Evolutionary conservation across 1,139 yeast species (phyloP), one percentile per base, ranked within the genome.

Genomic region (Taphrina populina): DNA sequence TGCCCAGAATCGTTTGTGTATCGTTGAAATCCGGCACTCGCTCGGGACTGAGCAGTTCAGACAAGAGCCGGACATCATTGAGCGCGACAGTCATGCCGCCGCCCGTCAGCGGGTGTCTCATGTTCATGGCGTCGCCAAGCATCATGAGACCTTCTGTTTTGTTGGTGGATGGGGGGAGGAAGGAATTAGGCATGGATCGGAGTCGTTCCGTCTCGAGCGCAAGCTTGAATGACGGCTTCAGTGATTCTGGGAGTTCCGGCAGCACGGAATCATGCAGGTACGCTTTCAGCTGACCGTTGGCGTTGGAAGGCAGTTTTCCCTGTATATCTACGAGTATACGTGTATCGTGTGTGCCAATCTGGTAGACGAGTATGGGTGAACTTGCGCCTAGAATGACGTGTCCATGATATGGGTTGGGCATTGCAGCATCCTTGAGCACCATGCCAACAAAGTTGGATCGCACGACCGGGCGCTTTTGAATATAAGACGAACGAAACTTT

Each of bases 21-120:
- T 88, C 84, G 24, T 68, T 69, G 44, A 92, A 76, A 59, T 81
- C 83, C 17, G 78, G 76, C 13, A 84, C 81, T 51, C 73, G 63
- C 52, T 75, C 67, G 46, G 84, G 80, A 27, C 81, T 78, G 49
- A 88, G 72, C 34, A 83, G 70, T 61, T 76, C 76, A 23, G 85
- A 78, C 64, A 85, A 72, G 59, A 84, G 69, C 15, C 77, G 88
- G 4, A 90, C 92, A 68, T 92, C 99, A 67, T 82, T 85, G 60
- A 94, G 75, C 0, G 96, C 97, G 41, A 92, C 98, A 8, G 97
- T 90, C 99, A 92, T 92, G 60, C 99, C 99, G 59, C 98, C 98
- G 44, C 99, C 99, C 1, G 98, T 92, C 61, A 92, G 77, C 17
- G 99, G 99, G 69, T 92, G 99, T 68, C 99, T 80, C 96, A 92